These are phyloP conservation scores for Penicillium decumbens DNA, from an alignment of 2,329 filamentous ascomycete genomes.

Conservation along the genomic window DNA sequence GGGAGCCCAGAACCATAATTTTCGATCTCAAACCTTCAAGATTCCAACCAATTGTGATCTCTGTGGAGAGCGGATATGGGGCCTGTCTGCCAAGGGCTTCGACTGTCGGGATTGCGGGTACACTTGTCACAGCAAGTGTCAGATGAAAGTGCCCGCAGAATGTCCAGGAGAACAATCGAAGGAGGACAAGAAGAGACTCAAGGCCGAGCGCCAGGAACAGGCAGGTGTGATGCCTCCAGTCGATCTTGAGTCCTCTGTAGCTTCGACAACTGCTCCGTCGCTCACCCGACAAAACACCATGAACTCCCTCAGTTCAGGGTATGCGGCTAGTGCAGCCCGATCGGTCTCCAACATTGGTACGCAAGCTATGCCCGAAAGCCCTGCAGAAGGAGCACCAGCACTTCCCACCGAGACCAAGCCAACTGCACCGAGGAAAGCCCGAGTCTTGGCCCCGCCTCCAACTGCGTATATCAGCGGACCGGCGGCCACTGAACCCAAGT, in stretches of 20 bases:
- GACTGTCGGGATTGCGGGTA: constrained; percentile 96
- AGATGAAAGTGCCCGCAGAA: constrained; percentile 96
- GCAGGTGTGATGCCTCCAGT: constrained; percentile 55
- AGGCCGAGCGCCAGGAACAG: constrained; percentile 74
- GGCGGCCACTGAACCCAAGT: constrained; percentile 46
- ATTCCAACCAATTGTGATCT: constrained; percentile 98
- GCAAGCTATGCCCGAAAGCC: constrained; percentile 49
- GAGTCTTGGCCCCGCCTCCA: constrained; percentile 84
- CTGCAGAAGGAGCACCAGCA: constrained; percentile 41
- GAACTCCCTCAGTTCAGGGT: constrained; percentile 84
- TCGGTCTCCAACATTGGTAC: constrained; percentile 62
- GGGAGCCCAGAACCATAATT: constrained; percentile 91
- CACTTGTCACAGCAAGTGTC: constrained; percentile 96
- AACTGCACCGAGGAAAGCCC: constrained; percentile 51
- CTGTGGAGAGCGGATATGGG: constrained; percentile 96
- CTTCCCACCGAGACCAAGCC: constrained; percentile 33
- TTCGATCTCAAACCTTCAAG: constrained; percentile 98
- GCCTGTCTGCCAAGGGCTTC: constrained; percentile 90
- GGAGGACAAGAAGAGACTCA: constrained; percentile 92
- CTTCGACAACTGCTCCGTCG: constrained; percentile 57
- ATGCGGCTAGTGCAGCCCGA: constrained; percentile 70
- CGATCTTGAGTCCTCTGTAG: constrained; percentile 34
- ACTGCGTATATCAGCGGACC: constrained; percentile 69
- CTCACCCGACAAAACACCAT: constrained; percentile 81
- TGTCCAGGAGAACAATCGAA: constrained; percentile 92